These are phyloP conservation scores for Leccinum imitatum DNA, from an alignment of 768 basidiomycete genomes.

Conservation along the genomic window DNA sequence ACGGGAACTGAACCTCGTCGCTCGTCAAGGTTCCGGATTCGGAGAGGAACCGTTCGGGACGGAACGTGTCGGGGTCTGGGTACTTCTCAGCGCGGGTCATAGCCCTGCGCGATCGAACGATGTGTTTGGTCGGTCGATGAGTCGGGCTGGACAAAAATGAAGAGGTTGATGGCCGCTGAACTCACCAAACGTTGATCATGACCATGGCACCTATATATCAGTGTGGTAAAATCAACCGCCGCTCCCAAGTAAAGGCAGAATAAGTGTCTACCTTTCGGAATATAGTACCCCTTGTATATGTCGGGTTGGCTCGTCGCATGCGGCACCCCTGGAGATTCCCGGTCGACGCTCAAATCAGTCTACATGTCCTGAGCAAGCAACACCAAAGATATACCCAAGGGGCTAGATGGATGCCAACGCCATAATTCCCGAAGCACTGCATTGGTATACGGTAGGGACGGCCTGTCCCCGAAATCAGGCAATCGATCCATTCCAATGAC, in stretches of 20 bases:
- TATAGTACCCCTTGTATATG: constrained; percentile 22
- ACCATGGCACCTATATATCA: neutral
- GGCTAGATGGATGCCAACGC: constrained; percentile 21
- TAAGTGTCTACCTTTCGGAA: constrained; percentile 17
- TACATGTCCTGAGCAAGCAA: neutral
- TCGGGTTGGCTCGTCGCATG: constrained; percentile 17
- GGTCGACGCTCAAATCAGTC: neutral
- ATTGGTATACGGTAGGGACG: constrained; percentile 27
- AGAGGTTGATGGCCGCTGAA: neutral
- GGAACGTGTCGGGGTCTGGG: neutral
- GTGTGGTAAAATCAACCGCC: neutral
- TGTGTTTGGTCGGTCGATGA: neutral
- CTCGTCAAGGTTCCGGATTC: neutral
- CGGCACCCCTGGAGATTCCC: constrained; percentile 1
- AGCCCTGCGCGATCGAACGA: neutral
- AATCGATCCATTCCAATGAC: constrained; percentile 22
- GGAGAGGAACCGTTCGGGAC: constrained; percentile 6
- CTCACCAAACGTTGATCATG: constrained; percentile 5
- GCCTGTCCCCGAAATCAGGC: constrained; percentile 26
- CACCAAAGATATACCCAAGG: constrained; percentile 6
- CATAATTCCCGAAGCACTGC: constrained; percentile 25
- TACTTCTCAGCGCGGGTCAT: constrained; percentile 6
- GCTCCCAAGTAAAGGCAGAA: neutral
- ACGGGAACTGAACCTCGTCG: neutral
- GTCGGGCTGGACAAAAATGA: neutral